phyloP scores from a whole-genome alignment of 768 basidiomycete genomes.

The Amanita exitialis region DNA sequence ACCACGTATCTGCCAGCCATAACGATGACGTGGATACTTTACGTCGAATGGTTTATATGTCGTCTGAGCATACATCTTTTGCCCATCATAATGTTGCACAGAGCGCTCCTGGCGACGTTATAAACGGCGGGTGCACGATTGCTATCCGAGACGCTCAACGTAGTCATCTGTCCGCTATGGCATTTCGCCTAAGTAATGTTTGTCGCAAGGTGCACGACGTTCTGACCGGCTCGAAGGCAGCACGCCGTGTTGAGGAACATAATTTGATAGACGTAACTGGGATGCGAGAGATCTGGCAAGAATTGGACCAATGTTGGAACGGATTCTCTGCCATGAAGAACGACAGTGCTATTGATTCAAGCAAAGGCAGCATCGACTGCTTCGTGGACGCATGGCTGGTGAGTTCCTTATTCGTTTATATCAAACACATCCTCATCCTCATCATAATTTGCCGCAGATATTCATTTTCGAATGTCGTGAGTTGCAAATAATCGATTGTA shows the following conservation, averaged over 20 bases:
- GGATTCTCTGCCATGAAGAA: conserved; percentile 64
- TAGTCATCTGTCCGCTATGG: conserved; percentile 48
- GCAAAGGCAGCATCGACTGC: conserved; percentile 33
- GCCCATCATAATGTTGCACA: neutral
- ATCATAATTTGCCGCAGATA: conserved; percentile 35
- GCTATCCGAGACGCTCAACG: conserved; percentile 16
- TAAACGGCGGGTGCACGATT: neutral
- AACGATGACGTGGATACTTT: conserved; percentile 72
- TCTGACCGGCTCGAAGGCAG: conserved; percentile 71
- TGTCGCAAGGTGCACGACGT: conserved; percentile 73
- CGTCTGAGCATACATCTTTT: conserved; percentile 17
- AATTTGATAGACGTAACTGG: conserved; percentile 49
- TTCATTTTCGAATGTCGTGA: conserved; percentile 86
- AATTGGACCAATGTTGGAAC: conserved; percentile 74
- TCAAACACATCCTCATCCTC: conserved; percentile 11
- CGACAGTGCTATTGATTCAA: conserved; percentile 15
- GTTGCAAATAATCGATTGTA: conserved; percentile 19
- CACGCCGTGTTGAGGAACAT: conserved; percentile 40
- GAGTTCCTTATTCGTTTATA: conserved; percentile 1
- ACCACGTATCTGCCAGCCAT: conserved; percentile 28
- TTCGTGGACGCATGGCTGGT: conserved; percentile 88
- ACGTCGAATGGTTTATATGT: conserved; percentile 45
- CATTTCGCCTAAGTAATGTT: conserved; percentile 64
- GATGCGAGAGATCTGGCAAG: conserved; percentile 77
- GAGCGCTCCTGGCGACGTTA: neutral